Base-by-base conservation (phyloP, 2,329 filamentous ascomycete species). In the Exophiala mesophila region DNA sequence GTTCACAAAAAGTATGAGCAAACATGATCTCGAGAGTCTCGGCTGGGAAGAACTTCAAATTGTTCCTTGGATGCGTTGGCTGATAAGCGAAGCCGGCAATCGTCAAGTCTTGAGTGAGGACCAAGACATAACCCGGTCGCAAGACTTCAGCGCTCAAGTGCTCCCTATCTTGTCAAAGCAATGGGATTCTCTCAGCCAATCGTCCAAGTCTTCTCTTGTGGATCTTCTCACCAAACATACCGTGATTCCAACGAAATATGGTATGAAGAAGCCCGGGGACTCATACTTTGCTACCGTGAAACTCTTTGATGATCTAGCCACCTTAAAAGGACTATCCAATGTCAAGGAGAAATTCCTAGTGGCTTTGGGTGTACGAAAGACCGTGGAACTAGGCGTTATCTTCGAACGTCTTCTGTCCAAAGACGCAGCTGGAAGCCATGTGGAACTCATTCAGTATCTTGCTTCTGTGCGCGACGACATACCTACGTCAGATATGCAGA, bases 221-320 rank as follows among this genome's bases (percentile, higher is more conserved):
- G 69, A 76, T 12, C 65, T 88, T 3, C 68, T 97, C 3, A 76
- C 80, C 39, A 68, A 74, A 2, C 73, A 83, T 36, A 77, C 87
- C 0, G 77, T 94, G 19, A 86, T 98, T 59, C 92, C 92, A 0
- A 97, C 92, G 0, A 96, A 88, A 60, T 66, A 82, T 52, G 92
- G 92, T 5, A 94, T 98, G 89, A 83, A 73, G 55, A 85, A 78
- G 54, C 92, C 92, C 3, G 68, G 71, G 3, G 88, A 97, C 52
- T 82, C 92, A 0, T 98, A 96, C 63, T 96, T 98, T 58, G 80
- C 86, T 2, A 84, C 80, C n/a, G 92, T 98, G 26, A 92, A 88
- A 61, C 71, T 98, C 0, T 98, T 98, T 58, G 88, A 96, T 49
- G 92, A 98, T 60, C 71, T 98, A 12, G 89, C 92, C 0, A 82